These are phyloP conservation scores for Citrus inodora DNA, from an alignment of 345 rosid species.

Conservation along the genomic window DNA sequence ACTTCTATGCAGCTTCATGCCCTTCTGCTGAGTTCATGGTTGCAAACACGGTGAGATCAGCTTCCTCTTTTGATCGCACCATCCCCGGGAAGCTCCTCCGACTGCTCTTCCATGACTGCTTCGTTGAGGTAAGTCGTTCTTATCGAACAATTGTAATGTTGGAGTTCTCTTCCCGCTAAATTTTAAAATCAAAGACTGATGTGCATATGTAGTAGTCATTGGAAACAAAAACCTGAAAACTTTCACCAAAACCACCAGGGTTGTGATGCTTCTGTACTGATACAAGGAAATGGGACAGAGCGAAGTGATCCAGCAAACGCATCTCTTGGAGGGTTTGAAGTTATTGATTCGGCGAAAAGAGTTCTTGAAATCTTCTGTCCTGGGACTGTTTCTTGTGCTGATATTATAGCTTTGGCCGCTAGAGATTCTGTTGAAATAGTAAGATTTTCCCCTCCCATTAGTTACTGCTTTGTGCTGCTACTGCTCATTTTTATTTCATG, in stretches of 20 bases:
- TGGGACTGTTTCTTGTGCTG: slow-evolving; percentile 54
- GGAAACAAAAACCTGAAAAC: neutral
- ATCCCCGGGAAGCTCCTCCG: slow-evolving; percentile 89
- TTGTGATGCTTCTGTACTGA: slow-evolving; percentile 83
- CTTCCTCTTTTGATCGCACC: slow-evolving; percentile 59
- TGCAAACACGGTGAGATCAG: slow-evolving; percentile 62
- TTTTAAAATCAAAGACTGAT: too few relatives aligned
- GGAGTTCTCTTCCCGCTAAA: too few relatives aligned
- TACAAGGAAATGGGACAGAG: slow-evolving; percentile 82
- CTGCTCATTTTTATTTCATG: neutral
- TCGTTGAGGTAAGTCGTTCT: slow-evolving; percentile 58
- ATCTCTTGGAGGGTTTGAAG: slow-evolving; percentile 68
- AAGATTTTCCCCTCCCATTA: slow-evolving; percentile 1
- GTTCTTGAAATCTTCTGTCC: slow-evolving; percentile 51
- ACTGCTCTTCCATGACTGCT: slow-evolving; percentile 85
- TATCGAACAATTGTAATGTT: too few relatives aligned
- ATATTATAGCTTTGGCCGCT: slow-evolving; percentile 48
- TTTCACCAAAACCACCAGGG: slow-evolving; percentile 39
- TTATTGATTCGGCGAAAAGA: slow-evolving; percentile 47
- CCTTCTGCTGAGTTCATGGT: slow-evolving; percentile 69
- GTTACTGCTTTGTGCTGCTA: neutral
- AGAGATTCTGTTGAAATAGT: slow-evolving; percentile 53
- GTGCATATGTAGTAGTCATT: neutral
- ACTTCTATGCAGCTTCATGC: slow-evolving; percentile 72
- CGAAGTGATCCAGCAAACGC: slow-evolving; percentile 70